Evolutionary conservation across 306 rosid species (phyloP), one percentile per base, ranked within the genome.

Genomic region (Pyrus betulifolia): DNA sequence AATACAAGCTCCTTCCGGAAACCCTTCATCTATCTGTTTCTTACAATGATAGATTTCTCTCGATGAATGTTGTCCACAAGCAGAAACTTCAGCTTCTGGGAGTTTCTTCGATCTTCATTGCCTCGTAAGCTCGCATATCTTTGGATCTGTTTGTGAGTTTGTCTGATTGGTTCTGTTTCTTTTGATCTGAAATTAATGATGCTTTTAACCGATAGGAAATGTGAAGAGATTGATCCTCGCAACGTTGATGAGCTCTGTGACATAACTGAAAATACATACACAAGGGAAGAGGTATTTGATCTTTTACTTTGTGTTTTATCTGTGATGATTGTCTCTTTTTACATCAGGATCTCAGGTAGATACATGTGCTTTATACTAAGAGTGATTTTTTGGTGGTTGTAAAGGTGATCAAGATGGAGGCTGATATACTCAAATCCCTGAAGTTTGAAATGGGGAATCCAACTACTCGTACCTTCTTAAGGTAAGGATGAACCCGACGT

Each of bases 391-490:
- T 4, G 74, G 23, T 58, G 61, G 21, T 58, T 51, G 6, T 66
- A 30, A 75, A 95, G 99, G 87, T 96, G 76, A 84, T 92, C 74
- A 71, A 74, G 35, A 92, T 92, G 97, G 99, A 92, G 74, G 96
- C 91, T 80, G 93, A 91, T 8, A 63, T 96, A 71, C 90, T 95
- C 15, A 86, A 85, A 75, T 42, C 92, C 14, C 80, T 96, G 82
- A 90, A 85, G 30, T 96, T 92, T 83, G 98, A 91, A 85, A 70
- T 96, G 87, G 97, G 99, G 11, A 88, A 84, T 78, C 99, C 99
- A 11, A 96, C 97, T 1, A 84, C 82, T 31, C 82, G 81, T 83
- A 87, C 96, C 18, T 96, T 92, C 73, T 74, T 96, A 76, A 91
- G 98, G 99, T 72, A 72, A 69, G 78, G 42, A 74, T 61, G 69